Base-by-base conservation (phyloP, 2,329 filamentous ascomycete genomes). In the Penicillium sp. region DNA sequence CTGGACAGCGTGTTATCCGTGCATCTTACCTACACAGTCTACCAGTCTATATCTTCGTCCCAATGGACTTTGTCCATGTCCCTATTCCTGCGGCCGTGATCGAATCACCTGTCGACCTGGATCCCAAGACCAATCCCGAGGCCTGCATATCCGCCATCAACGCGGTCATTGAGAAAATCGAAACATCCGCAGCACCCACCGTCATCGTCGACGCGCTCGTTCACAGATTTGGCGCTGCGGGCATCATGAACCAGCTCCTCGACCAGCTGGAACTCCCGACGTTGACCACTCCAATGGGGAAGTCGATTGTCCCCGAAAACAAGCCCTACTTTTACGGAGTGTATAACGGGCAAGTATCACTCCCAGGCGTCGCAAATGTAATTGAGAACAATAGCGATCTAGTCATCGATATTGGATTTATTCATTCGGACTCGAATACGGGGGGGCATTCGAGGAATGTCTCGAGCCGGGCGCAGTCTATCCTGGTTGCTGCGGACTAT, bases 261-360 rank as follows among this genome's bases (percentile, higher is more conserved):
- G 81, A 88, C 58, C 91, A 89, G 77, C 90, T 90, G 0, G 81
- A 85, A 7, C 80, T 95, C 2, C 92, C 92, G 4, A 88, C 90
- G 0, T 94, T 93, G 67, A 89, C 91, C n/a, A 90, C 91, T 0
- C 91, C 91, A 3, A 94, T 95, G 89, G 92, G 91, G 38, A 96
- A 95, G 79, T 86, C 91, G 15, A 88, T 90, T 23, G 84, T 96
- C 54, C 85, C 93, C 71, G 92, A 96, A 75, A 85, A 84, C 4
- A 83, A 90, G 30, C 79, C 83, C 4, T 89, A 85, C 69, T 96
- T 89, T 69, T 89, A 89, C 29, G 92, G 92, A 61, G 89, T 96
- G 2, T 95, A 95, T 74, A 89, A 89, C 5, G 92, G 92, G 21
- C 83, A 83, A 60, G 90, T 88, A 41, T 91, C 88, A 29, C 84